These are phyloP conservation scores for Kluyveromyces marxianus DNA, from an alignment of 1,139 yeast species.

Conservation along the genomic window DNA sequence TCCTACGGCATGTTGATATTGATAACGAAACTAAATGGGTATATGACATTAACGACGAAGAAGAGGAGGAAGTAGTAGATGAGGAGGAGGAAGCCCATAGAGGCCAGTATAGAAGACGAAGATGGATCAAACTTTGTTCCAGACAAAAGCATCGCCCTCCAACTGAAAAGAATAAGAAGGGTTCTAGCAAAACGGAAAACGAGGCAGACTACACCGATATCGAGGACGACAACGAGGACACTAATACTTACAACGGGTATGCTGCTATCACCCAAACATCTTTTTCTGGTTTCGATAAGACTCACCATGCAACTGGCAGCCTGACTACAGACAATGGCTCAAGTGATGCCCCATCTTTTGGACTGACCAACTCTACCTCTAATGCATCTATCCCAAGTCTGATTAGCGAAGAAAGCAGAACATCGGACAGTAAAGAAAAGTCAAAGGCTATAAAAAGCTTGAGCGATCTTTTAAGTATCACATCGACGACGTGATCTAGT, in stretches of 20 bases:
- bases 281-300: constrained; percentile 2
- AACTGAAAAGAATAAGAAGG: not conserved
- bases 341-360: not conserved
- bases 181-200: not conserved
- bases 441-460: constrained; percentile 10
- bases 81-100: constrained; percentile 24
- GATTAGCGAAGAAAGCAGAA: not conserved
- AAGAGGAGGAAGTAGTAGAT: constrained; percentile 19
- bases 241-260: constrained; percentile 5
- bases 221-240: constrained; percentile 1
- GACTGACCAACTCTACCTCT: not conserved
- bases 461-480: constrained; percentile 7
- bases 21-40: constrained; percentile 76
- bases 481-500: not conserved
- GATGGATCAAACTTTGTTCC: constrained; percentile 43
- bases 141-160: constrained; percentile 16
- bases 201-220: constrained; percentile 6
- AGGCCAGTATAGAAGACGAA: constrained; percentile 41
- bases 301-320: not conserved
- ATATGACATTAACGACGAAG: constrained; percentile 34
- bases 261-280: constrained; percentile 4
- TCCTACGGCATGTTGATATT: constrained; percentile 47
- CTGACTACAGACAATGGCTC: too few species aligned
- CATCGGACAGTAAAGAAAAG: not conserved
- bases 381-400: not conserved